Evolutionary conservation across 441 rosid genomes (phyloP).

Genomic region (Manihot esculenta): DNA sequence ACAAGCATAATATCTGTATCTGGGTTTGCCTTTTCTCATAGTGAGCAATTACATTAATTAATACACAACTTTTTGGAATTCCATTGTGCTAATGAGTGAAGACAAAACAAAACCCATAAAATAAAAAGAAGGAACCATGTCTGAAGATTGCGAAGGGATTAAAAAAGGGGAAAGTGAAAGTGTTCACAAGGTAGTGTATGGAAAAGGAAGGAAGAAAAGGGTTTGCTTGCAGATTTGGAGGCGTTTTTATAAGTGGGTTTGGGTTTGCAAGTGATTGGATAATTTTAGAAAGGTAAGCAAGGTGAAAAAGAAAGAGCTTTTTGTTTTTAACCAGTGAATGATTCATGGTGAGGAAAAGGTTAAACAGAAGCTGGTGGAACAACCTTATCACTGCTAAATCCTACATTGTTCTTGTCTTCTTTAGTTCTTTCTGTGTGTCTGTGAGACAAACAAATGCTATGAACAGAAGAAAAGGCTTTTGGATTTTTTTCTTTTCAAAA

Average conservation of each 20-base stretch:
- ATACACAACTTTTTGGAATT: not conserved
- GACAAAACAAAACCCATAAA: constrained; percentile 21
- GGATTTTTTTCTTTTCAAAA: too few species aligned
- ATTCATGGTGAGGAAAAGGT: not conserved
- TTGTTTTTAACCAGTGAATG: not conserved
- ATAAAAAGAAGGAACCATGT: constrained; percentile 34
- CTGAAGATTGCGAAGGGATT: constrained; percentile 4
- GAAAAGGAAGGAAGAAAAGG: not conserved
- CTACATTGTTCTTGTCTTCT: not conserved
- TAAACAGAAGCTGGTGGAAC: not conserved
- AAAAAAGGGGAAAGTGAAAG: constrained; percentile 9
- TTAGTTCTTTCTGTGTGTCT: not conserved
- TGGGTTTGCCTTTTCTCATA: constrained; percentile 10
- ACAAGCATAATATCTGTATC: constrained; percentile 33
- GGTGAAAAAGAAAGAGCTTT: not conserved
- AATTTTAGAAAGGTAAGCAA: not conserved
- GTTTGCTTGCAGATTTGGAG: constrained; percentile 31
- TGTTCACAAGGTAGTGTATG: constrained; percentile 4
- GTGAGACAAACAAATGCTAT: not conserved
- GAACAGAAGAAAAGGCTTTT: not conserved
- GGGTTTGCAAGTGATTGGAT: not conserved
- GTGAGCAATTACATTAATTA: constrained; percentile 7
- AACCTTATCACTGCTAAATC: not conserved
- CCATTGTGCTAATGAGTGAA: constrained; percentile 6
- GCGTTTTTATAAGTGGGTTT: not conserved